These are phyloP conservation scores for Moelleriella libera DNA, from an alignment of 2,329 filamentous ascomycete genomes.

Conservation along the genomic window DNA sequence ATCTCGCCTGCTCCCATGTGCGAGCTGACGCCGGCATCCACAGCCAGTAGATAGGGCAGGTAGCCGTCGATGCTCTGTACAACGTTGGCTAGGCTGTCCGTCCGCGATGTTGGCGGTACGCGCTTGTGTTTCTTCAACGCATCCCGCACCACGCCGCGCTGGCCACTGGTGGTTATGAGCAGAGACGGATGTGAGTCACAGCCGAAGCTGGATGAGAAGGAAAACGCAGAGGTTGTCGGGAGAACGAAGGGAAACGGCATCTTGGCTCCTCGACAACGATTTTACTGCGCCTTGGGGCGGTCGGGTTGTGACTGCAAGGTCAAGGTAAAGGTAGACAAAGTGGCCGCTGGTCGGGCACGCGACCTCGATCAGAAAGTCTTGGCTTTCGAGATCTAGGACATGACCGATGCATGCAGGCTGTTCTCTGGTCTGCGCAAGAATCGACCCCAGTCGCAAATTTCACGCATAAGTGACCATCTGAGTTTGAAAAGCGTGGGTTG, in stretches of 20 bases:
- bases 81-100: conserved; percentile 55
- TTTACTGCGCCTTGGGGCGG: no score
- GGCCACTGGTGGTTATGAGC: conserved; percentile 66
- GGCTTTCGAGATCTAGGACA: no score
- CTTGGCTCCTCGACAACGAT: conserved; percentile 7
- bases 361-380: no score
- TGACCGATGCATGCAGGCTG: no score
- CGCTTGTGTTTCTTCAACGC: conserved; percentile 82
- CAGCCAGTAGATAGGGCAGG: conserved; percentile 66
- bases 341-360: no score
- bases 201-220: conserved; percentile 63
- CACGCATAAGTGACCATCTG: no score
- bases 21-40: conserved; percentile 58
- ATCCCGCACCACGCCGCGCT: conserved; percentile 71
- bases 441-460: no score
- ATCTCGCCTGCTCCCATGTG: conserved; percentile 36
- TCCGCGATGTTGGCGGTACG: conserved; percentile 56
- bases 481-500: no score
- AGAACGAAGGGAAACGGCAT: conserved; percentile 89
- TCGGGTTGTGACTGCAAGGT: no score
- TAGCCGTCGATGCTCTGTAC: conserved; percentile 61
- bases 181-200: conserved; percentile 82
- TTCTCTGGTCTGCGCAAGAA: no score
- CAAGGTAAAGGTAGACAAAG: no score
- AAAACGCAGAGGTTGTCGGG: conserved; percentile 78